phyloP scores from a whole-genome alignment of 2,329 filamentous ascomycete species.

The Leptographium flavum region DNA sequence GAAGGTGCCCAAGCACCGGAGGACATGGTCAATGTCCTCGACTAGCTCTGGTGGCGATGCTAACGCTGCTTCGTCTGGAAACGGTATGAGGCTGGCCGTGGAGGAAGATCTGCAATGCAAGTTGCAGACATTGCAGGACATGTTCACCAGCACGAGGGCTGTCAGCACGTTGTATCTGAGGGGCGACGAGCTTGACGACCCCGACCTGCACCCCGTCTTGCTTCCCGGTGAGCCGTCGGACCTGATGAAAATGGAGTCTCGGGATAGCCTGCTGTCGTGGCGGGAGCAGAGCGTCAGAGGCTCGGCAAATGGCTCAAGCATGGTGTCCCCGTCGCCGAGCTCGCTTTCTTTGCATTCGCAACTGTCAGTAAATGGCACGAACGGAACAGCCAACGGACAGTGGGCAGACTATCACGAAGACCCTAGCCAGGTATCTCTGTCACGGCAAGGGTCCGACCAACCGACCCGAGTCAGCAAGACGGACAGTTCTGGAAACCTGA shows the following conservation, averaged over 20 bases:
- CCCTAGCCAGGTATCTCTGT: conserved; percentile 22
- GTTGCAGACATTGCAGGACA: conserved; percentile 65
- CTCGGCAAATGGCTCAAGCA: conserved; percentile 44
- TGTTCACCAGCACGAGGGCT: conserved; percentile 74
- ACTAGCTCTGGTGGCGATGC: conserved; percentile 43
- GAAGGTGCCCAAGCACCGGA: conserved; percentile 82
- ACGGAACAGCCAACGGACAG: neutral
- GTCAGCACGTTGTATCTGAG: conserved; percentile 66
- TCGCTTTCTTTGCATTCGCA: conserved; percentile 49
- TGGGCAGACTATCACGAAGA: conserved; percentile 9
- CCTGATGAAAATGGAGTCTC: conserved; percentile 36
- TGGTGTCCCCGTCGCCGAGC: conserved; percentile 54
- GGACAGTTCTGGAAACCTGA: conserved; percentile 50
- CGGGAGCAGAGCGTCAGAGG: conserved; percentile 36
- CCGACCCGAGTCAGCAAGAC: conserved; percentile 36
- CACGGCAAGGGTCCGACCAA: conserved; percentile 35
- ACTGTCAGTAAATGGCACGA: conserved; percentile 32
- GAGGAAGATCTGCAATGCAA: conserved; percentile 71
- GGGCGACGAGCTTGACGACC: conserved; percentile 65
- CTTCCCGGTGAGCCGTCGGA: conserved; percentile 54
- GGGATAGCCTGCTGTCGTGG: conserved; percentile 33
- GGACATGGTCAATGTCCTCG: conserved; percentile 92
- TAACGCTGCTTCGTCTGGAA: neutral
- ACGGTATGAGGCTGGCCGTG: conserved; percentile 30
- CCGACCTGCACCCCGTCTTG: conserved; percentile 62